These are phyloP conservation scores for Emmonsia crescens DNA, from an alignment of 2,329 filamentous ascomycete species.

Conservation along the genomic window DNA sequence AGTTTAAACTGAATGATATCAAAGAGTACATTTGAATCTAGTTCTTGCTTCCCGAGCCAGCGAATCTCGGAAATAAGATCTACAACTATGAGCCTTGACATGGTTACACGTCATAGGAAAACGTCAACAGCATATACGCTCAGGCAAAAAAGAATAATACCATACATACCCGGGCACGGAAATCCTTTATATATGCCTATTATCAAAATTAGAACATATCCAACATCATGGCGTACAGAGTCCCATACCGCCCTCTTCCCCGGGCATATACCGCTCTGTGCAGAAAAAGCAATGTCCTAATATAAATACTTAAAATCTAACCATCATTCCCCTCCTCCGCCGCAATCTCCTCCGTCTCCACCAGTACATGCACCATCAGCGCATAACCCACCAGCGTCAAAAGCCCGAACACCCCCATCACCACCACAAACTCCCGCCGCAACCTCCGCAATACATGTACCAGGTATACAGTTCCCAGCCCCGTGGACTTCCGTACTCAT, in stretches of 20 bases:
- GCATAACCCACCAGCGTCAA: constrained; percentile 14
- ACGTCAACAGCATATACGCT: neutral
- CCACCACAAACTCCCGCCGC: constrained; percentile 34
- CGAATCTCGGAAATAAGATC: neutral
- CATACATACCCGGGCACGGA: too few species aligned
- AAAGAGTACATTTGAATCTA: neutral
- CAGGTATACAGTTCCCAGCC: constrained; percentile 38
- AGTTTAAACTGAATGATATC: constrained; percentile 1
- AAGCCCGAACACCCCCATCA: constrained; percentile 15
- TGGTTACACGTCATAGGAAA: neutral
- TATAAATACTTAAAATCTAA: neutral
- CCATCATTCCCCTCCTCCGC: constrained; percentile 27
- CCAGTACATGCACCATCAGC: constrained; percentile 31
- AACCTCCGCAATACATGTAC: constrained; percentile 33
- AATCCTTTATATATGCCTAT: neutral
- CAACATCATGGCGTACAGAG: neutral
- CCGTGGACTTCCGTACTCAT: constrained; percentile 31
- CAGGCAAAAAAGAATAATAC: too few species aligned
- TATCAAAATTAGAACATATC: neutral
- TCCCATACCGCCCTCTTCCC: neutral
- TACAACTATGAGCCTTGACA: neutral
- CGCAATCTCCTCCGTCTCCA: constrained; percentile 32
- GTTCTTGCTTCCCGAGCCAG: neutral
- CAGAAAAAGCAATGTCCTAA: neutral
- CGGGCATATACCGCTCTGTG: neutral